Conservation (phyloP, 208 protist genomes). For the Balamuthia mandrillaris region DNA sequence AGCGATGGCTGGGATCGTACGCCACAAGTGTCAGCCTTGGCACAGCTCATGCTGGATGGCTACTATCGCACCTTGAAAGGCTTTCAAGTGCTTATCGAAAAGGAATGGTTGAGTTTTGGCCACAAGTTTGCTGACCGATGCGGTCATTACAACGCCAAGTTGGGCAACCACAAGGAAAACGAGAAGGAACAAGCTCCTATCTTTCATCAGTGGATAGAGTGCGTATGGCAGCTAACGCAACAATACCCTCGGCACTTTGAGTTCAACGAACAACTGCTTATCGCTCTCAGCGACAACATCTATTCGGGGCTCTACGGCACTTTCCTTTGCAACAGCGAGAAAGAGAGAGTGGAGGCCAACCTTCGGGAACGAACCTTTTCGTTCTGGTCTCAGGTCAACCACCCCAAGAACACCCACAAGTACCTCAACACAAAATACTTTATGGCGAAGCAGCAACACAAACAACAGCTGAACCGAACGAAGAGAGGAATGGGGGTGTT, state of each 20-base stretch:
- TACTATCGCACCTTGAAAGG: conserved; percentile 89
- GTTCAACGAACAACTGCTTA: conserved; percentile 56
- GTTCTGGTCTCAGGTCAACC: conserved; percentile 27
- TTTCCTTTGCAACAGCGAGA: conserved; percentile 28
- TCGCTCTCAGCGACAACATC: not conserved
- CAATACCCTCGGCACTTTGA: conserved; percentile 44
- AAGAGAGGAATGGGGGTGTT: not conserved
- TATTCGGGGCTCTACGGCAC: conserved; percentile 32
- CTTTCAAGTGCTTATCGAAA: conserved; percentile 88
- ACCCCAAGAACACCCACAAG: not conserved
- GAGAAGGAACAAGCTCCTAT: not conserved
- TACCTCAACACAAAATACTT: no score
- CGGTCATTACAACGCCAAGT: no score
- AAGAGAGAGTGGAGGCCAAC: not conserved
- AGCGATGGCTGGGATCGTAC: conserved; percentile 90
- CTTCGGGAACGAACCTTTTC: not conserved
- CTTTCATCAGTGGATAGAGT: conserved; percentile 11
- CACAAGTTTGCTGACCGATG: conserved; percentile 85
- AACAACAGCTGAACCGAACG: no score
- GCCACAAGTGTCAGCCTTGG: conserved; percentile 76
- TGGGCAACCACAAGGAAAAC: not conserved
- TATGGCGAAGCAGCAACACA: no score
- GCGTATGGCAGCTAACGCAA: not conserved
- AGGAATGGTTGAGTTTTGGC: conserved; percentile 90
- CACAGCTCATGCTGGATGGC: conserved; percentile 86